Evolutionary conservation across 108 stramenopile genomes (phyloP).

Genomic region (Skeletonema marinoi): DNA sequence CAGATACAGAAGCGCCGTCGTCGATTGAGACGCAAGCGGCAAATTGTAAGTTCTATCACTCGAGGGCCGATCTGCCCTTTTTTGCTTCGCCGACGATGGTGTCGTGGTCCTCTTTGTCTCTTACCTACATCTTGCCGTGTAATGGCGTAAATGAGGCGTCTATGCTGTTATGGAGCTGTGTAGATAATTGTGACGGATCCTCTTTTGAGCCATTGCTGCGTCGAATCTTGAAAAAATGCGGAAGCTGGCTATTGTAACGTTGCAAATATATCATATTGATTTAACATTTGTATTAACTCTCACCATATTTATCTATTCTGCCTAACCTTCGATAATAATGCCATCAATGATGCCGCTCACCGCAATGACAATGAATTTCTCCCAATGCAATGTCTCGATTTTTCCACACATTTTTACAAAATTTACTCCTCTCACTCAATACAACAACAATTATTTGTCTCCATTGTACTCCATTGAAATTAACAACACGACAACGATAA

Average conservation of each 20-base stretch:
- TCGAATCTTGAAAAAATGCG: neutral
- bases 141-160: too few species aligned
- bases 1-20: constrained; percentile 31
- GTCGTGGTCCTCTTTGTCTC: neutral
- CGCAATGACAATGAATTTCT: neutral
- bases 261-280: neutral
- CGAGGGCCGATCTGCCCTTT: neutral
- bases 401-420: neutral
- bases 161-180: neutral
- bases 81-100: neutral
- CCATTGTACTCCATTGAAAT: neutral
- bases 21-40: constrained; percentile 28
- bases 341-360: too few species aligned
- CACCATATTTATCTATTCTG: neutral
- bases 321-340: neutral
- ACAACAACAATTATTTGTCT: neutral
- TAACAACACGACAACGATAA: neutral
- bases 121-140: too few species aligned
- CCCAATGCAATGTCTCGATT: neutral
- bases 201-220: neutral
- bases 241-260: neutral
- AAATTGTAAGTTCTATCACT: constrained; percentile 16
- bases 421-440: neutral
- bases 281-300: neutral
- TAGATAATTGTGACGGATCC: neutral